phyloP scores from a whole-genome alignment of 768 basidiomycete genomes.

The Dioszegia aurantiaca region DNA sequence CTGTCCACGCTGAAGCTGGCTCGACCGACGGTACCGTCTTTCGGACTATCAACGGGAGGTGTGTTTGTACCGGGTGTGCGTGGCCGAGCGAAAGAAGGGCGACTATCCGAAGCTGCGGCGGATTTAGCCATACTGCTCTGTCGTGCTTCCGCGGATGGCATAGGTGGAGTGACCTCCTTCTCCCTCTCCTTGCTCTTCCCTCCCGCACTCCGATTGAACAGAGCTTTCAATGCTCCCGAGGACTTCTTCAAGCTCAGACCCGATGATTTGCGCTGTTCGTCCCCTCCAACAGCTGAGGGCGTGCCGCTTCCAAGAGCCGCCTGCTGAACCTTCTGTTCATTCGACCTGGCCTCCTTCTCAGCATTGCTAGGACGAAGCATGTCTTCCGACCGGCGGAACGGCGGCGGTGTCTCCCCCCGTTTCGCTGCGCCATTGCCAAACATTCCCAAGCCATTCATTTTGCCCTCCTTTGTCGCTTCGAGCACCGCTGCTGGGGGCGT shows the following conservation, averaged over 20 bases:
- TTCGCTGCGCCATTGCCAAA: not conserved
- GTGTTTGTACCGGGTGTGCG: conserved; percentile 7
- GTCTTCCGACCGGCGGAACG: conserved; percentile 35
- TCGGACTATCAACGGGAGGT: conserved; percentile 2
- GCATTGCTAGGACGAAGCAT: conserved; percentile 1
- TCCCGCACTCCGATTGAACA: conserved; percentile 41
- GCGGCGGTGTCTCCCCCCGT: conserved; percentile 18
- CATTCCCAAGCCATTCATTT: conserved; percentile 9
- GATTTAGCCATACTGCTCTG: conserved; percentile 17
- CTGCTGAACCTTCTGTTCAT: conserved; percentile 24
- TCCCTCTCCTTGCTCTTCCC: conserved; percentile 45
- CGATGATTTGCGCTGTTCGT: conserved; percentile 31
- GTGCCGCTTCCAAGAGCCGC: conserved; percentile 23
- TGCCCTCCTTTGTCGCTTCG: conserved; percentile 7
- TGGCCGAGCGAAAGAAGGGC: conserved; percentile 20
- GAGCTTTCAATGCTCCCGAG: conserved; percentile 44
- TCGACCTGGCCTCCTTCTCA: conserved; percentile 27
- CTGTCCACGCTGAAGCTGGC: conserved; percentile 13
- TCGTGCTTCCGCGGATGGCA: conserved; percentile 20
- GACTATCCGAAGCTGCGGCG: not conserved
- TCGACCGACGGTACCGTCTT: not conserved
- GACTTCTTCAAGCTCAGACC: conserved; percentile 46
- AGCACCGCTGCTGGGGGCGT: conserved; percentile 28
- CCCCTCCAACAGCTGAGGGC: not conserved
- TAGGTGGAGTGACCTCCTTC: conserved; percentile 22